Conservation (phyloP, 139 green algal species). For the Bryopsis sp. region DNA sequence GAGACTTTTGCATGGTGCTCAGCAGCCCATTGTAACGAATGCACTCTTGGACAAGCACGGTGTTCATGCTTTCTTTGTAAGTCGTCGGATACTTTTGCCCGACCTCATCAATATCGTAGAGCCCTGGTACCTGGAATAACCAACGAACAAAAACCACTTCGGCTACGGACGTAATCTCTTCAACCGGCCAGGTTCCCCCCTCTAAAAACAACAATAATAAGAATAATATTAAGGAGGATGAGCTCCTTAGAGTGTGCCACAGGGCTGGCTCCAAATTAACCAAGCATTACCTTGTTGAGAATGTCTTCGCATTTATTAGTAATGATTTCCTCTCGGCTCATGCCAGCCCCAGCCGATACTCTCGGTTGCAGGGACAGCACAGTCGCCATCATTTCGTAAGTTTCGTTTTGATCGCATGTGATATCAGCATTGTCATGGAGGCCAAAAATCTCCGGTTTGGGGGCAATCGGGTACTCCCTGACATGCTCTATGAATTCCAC, state of each 20-base stretch:
- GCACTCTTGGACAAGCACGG: conserved; percentile 64
- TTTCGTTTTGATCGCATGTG: conserved; percentile 64
- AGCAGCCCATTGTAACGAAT: conserved; percentile 65
- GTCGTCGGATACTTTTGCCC: conserved; percentile 51
- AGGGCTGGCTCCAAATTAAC: neutral
- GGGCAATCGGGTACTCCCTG: conserved; percentile 40
- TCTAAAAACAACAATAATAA: too few species aligned
- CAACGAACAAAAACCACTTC: too few species aligned
- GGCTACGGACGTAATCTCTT: too few species aligned
- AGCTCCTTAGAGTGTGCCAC: neutral
- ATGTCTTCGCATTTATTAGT: conserved; percentile 38
- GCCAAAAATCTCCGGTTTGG: conserved; percentile 53
- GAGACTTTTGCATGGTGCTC: conserved; percentile 39
- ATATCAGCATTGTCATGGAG: conserved; percentile 69
- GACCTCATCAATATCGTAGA: conserved; percentile 58
- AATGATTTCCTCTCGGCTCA: conserved; percentile 40
- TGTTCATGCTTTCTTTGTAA: conserved; percentile 85
- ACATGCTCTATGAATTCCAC: conserved; percentile 41
- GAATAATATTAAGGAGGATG: too few species aligned
- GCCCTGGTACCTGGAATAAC: conserved; percentile 20
- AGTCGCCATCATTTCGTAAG: conserved; percentile 38
- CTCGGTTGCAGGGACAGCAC: conserved; percentile 57
- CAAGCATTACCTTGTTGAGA: conserved; percentile 36
- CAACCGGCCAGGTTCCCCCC: too few species aligned
- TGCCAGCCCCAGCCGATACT: conserved; percentile 27